A percentile compares a stretch with the other conserved stretches of the same genome.
These are phyloP conservation scores for Penicillium sp. DNA, from an alignment of 2,329 filamentous ascomycete species.

Conservation along the genomic window DNA sequence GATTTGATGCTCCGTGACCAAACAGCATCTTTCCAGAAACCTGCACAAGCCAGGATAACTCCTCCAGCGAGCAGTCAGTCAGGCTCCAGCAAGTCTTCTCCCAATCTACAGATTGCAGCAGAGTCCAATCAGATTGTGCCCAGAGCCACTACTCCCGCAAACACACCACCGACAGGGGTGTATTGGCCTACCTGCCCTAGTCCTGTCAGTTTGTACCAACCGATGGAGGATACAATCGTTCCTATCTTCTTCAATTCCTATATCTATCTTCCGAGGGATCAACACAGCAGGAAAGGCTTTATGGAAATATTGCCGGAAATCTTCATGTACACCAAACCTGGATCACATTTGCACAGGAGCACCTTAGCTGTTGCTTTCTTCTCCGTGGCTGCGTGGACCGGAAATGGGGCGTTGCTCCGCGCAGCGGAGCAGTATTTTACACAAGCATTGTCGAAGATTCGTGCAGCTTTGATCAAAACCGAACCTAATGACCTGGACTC, in stretches of 20 bases:
- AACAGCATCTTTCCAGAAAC: conserved; percentile 18
- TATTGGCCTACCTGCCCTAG: conserved; percentile 5
- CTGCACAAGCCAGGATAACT: background rate
- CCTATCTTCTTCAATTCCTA: conserved; percentile 34
- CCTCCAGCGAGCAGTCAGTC: background rate
- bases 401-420: conserved; percentile 23
- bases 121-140: background rate
- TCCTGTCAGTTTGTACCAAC: conserved; percentile 19
- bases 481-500: conserved; percentile 22
- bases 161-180: background rate
- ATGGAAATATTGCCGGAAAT: conserved; percentile 30
- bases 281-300: conserved; percentile 27
- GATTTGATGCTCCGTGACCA: conserved; percentile 31
- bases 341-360: conserved; percentile 26
- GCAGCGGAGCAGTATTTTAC: conserved; percentile 26
- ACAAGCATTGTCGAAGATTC: conserved; percentile 26
- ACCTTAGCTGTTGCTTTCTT: conserved; percentile 32
- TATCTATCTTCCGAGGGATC: conserved; percentile 29
- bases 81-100: background rate
- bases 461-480: conserved; percentile 22
- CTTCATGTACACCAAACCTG: conserved; percentile 20
- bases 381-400: conserved; percentile 33
- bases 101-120: background rate
- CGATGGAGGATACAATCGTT: conserved; percentile 30
- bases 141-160: background rate